These are phyloP conservation scores for Nicotiana knightiana DNA, from an alignment of 257 asterid genomes.

Conservation along the genomic window DNA sequence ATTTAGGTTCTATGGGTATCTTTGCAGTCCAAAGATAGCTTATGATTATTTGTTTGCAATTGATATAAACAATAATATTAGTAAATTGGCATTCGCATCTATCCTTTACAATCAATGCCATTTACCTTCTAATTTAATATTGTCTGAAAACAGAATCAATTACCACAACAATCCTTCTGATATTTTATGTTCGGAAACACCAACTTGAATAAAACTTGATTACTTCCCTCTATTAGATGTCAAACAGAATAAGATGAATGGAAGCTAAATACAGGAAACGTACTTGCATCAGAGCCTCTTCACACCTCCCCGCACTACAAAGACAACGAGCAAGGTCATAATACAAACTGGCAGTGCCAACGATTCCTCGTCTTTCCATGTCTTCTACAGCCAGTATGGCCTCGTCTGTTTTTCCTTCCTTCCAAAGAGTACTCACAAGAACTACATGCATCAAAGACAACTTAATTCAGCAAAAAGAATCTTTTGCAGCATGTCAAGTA, in stretches of 20 bases:
- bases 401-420: slow-evolving; percentile 72
- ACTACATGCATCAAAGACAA: slow-evolving; percentile 41
- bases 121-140: not conserved
- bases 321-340: slow-evolving; percentile 98
- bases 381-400: slow-evolving; percentile 71
- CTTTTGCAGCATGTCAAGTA: slow-evolving; percentile 12
- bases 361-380: slow-evolving; percentile 88
- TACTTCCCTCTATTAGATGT: not conserved
- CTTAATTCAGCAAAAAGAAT: slow-evolving; percentile 1
- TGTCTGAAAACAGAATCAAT: not conserved
- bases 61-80: not conserved
- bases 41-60: not conserved
- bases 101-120: not conserved
- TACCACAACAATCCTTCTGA: not conserved
- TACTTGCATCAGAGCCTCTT: slow-evolving; percentile 82
- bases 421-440: slow-evolving; percentile 73
- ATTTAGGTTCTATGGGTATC: not conserved
- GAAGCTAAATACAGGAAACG: slow-evolving; percentile 10
- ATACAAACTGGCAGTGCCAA: slow-evolving; percentile 81
- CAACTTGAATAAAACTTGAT: not conserved
- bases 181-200: not conserved
- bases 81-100: not conserved
- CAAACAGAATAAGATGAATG: not conserved
- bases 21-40: slow-evolving; percentile 4
- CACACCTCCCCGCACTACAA: slow-evolving; percentile 82